Percentiles rank a stretch among this genome's conserved stretches.
These are phyloP conservation scores for Pyricularia sp. DNA, from an alignment of 2,329 filamentous ascomycete genomes.

Conservation along the genomic window DNA sequence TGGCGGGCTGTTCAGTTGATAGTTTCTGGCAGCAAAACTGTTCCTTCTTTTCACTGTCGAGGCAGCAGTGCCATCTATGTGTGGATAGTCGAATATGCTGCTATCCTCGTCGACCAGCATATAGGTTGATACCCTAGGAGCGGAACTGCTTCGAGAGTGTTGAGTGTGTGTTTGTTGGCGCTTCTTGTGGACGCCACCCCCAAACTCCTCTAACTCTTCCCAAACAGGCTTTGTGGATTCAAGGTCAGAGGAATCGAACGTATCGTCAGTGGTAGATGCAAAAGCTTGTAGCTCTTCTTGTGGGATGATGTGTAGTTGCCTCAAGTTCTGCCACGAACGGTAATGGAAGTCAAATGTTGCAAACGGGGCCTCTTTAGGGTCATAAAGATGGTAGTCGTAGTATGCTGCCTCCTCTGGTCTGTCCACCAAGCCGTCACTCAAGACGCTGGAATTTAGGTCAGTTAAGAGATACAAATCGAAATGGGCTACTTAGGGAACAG, in stretches of 20 bases:
- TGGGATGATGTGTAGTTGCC: conserved; percentile 37
- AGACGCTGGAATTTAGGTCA: conserved; percentile 27
- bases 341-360: conserved; percentile 48
- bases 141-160: background rate
- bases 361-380: conserved; percentile 41
- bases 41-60: background rate
- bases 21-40: conserved; percentile 6
- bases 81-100: background rate
- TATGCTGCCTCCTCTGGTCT: conserved; percentile 38
- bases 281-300: conserved; percentile 8
- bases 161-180: background rate
- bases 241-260: background rate
- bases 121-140: too few relatives aligned
- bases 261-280: background rate
- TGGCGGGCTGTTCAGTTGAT: conserved; percentile 21
- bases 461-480: background rate
- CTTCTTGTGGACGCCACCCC: background rate
- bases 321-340: conserved; percentile 39
- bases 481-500: too few relatives aligned
- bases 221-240: background rate
- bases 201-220: conserved; percentile 1
- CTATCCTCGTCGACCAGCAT: background rate
- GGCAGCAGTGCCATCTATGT: background rate
- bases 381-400: conserved; percentile 42
- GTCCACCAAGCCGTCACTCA: conserved; percentile 43